phyloP scores from a whole-genome alignment of 139 green algal genomes.

The Chlorella sp. region DNA sequence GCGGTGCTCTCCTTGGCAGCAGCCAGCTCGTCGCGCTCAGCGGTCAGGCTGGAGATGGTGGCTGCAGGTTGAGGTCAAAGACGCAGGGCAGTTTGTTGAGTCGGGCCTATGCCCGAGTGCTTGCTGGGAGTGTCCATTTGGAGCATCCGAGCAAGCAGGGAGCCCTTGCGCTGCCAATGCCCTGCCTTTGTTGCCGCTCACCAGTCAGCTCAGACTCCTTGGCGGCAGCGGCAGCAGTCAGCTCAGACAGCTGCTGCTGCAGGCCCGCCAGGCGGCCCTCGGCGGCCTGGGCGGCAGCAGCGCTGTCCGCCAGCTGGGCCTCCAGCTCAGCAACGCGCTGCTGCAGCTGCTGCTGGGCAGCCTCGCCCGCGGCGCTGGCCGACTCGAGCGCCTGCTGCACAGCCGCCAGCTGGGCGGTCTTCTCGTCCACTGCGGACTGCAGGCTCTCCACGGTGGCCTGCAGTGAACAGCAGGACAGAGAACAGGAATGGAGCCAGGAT shows the following conservation, averaged over 20 bases:
- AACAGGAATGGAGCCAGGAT: too few relatives aligned
- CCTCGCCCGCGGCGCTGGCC: not conserved
- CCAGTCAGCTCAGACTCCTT: constrained; percentile 17
- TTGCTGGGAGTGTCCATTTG: too few relatives aligned
- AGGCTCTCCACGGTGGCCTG: not conserved
- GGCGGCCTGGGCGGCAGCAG: not conserved
- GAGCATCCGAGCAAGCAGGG: too few relatives aligned
- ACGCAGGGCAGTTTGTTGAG: too few relatives aligned
- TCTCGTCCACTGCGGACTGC: constrained; percentile 2
- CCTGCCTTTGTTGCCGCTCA: too few relatives aligned
- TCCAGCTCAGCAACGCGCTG: constrained; percentile 9
- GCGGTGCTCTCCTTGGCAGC: constrained; percentile 5
- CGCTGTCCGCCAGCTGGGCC: not conserved
- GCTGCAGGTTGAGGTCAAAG: not conserved
- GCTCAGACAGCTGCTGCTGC: not conserved
- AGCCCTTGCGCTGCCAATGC: too few relatives aligned
- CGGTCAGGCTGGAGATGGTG: not conserved
- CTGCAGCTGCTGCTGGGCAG: constrained; percentile 2
- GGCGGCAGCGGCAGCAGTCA: not conserved
- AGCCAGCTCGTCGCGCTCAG: constrained; percentile 12
- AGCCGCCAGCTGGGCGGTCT: constrained; percentile 18
- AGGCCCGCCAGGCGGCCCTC: not conserved
- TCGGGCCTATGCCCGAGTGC: too few relatives aligned
- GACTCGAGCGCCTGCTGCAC: constrained; percentile 5
- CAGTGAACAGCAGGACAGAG: too few relatives aligned